Percentiles rank a stretch among this genome's conserved stretches.
phyloP scores from a whole-genome alignment of 768 basidiomycete genomes.

The Tricholoma saponaceum region DNA sequence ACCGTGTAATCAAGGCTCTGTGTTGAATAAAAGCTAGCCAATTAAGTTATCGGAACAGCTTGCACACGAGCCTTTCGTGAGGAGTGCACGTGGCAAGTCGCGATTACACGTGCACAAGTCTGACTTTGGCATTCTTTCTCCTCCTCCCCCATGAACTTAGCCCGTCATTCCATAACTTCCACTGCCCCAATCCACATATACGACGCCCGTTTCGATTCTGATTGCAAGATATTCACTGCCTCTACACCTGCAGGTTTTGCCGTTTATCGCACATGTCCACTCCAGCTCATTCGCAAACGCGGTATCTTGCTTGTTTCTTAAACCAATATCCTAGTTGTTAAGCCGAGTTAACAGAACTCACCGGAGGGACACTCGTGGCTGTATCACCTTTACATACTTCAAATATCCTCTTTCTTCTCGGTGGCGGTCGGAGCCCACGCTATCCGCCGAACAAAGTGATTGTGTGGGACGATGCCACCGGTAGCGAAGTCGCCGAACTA shows the following conservation, averaged over 20 bases:
- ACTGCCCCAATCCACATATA: conserved; percentile 72
- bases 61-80: not conserved
- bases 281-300: conserved; percentile 76
- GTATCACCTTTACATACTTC: conserved; percentile 78
- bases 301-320: conserved; percentile 41
- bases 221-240: conserved; percentile 75
- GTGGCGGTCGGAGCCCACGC: conserved; percentile 82
- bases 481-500: conserved; percentile 80
- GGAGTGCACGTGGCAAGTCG: not conserved
- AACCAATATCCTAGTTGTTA: not conserved
- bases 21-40: conserved; percentile 7
- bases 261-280: conserved; percentile 72
- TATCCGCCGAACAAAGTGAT: conserved; percentile 93
- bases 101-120: not conserved
- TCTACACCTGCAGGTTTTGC: conserved; percentile 81
- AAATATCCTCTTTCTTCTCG: conserved; percentile 81
- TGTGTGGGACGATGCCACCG: conserved; percentile 79
- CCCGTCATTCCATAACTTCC: conserved; percentile 77
- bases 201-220: conserved; percentile 77
- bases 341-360: conserved; percentile 49
- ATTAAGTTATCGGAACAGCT: not conserved
- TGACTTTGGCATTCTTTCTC: conserved; percentile 4
- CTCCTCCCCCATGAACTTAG: conserved; percentile 69
- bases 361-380: conserved; percentile 73
- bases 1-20: not conserved